These are phyloP conservation scores for Gynandropsis gynandra DNA, from an alignment of 345 rosid genomes.

Conservation along the genomic window DNA sequence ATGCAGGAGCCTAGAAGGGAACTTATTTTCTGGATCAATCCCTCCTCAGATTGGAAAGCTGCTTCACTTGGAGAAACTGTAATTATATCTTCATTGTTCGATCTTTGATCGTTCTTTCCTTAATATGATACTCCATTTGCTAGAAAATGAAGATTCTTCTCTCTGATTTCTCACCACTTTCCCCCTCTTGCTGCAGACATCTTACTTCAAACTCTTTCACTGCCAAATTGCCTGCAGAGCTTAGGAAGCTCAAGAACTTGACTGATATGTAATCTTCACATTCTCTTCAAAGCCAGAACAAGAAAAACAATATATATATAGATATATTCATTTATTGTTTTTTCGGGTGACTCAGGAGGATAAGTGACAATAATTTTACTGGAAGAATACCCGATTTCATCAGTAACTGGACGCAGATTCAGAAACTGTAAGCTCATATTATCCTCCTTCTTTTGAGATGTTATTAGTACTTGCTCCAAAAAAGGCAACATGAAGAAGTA, in stretches of 20 bases:
- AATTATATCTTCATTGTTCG: conserved; percentile 18
- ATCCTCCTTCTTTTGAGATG: background rate
- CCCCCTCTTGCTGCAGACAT: conserved; percentile 32
- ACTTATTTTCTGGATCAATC: conserved; percentile 57
- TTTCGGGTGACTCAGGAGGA: conserved; percentile 43
- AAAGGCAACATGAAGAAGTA: background rate
- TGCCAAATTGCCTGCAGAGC: conserved; percentile 48
- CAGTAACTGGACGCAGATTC: conserved; percentile 48
- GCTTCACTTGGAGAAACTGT: conserved; percentile 61
- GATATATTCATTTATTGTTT: conserved; percentile 1
- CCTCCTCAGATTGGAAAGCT: conserved; percentile 61
- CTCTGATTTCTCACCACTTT: conserved; percentile 1
- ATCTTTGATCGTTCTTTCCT: background rate
- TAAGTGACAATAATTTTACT: conserved; percentile 61
- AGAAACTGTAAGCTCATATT: conserved; percentile 52
- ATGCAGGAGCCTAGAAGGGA: conserved; percentile 81
- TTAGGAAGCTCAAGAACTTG: conserved; percentile 53
- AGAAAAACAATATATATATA: background rate
- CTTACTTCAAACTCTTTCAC: conserved; percentile 67
- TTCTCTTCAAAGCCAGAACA: too few species aligned
- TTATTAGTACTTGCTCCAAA: conserved; percentile 8
- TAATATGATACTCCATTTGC: too few species aligned
- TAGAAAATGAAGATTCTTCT: background rate
- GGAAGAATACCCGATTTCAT: conserved; percentile 66
- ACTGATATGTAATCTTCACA: conserved; percentile 54